Evolutionary conservation across 495 filamentous ascomycete species (phyloP), one percentile per base, ranked within the genome.

Genomic region (Pyrenopolyporus hunteri): DNA sequence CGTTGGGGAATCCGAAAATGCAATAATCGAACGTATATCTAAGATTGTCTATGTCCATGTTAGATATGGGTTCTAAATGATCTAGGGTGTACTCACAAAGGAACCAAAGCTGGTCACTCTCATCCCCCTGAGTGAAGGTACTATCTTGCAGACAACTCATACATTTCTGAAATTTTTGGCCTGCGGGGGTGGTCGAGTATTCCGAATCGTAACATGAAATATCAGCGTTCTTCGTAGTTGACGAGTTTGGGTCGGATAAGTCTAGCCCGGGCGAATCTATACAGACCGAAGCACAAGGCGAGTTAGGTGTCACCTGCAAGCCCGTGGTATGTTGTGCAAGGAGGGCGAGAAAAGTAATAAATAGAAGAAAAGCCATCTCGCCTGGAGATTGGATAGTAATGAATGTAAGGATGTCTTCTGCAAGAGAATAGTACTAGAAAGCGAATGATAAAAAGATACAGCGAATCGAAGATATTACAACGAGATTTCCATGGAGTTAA

Each of bases 41-140:
- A 20, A 79, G 55, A 62, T 81, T 81, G 46, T 80, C 79, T 81
- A 7, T 6, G 4, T 3, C 22, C 5, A 28, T 31, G 61, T 75
- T 19, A 74, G 68, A 64, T 29, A 5, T 29, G 17, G 9, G 33
- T 20, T 29, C 14, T 4, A 29, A 8, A 35, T 35, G 13, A 25
- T 11, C 2, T 31, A 6, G 0, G 6, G 32, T 36, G 4, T 1
- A 70, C 80, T 72, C 70, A 83, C 80, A 82, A 9, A 83, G 63
- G 56, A 82, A 83, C 80, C 78, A 82, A 49, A 68, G 69, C 44
- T 77, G 76, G 59, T 84, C 81, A 33, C 54, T 82, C 70, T 81
- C 78, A 3, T 22, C 44, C 4, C 70, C 74, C 32, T 76, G 71
- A 0, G 73, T 66, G 52, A 76, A 78, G 17, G 70, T 73, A 68